Percentiles rank a stretch among this genome's conserved stretches.
These are phyloP conservation scores for Calocybe indica DNA, from an alignment of 768 basidiomycete species.

Conservation along the genomic window DNA sequence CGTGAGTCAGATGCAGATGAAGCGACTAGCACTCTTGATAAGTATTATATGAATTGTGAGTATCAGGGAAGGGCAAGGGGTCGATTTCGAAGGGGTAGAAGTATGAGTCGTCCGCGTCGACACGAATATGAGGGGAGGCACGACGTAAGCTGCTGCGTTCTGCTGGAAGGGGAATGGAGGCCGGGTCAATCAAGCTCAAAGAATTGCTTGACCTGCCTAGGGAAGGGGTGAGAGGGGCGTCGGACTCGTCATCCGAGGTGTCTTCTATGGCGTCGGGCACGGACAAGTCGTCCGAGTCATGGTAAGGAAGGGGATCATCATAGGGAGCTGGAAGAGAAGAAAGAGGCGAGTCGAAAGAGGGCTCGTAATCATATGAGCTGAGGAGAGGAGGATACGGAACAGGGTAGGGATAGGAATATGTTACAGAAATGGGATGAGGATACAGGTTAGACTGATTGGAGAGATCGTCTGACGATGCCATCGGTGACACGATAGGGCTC, in stretches of 20 bases:
- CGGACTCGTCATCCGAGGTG: conserved; percentile 81
- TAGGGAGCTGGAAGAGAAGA: conserved; percentile 36
- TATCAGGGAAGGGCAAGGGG: conserved; percentile 62
- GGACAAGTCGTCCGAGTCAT: conserved; percentile 57
- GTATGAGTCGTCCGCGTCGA: conserved; percentile 52
- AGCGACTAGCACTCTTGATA: conserved; percentile 61
- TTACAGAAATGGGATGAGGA: conserved; percentile 39
- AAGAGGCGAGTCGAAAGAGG: conserved; percentile 39
- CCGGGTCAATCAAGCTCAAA: conserved; percentile 43
- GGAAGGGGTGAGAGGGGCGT: conserved; percentile 58
- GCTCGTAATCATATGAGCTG: conserved; percentile 44
- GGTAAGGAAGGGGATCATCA: conserved; percentile 60
- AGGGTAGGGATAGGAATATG: conserved; percentile 13
- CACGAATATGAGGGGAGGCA: conserved; percentile 52
- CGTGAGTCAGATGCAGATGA: conserved; percentile 20
- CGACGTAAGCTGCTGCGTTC: conserved; percentile 46
- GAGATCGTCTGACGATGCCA: conserved; percentile 76
- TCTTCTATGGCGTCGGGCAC: conserved; percentile 83
- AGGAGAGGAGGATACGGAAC: conserved; percentile 47
- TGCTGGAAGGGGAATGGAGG: conserved; percentile 42
- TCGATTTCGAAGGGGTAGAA: conserved; percentile 66
- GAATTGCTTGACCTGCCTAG: conserved; percentile 52
- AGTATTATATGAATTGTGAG: conserved; percentile 45
- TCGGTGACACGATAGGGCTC: conserved; percentile 63
- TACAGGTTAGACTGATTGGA: conserved; percentile 41